Evolutionary conservation across 2,329 filamentous ascomycete species (phyloP).

Genomic region (Xylariaceae sp.): DNA sequence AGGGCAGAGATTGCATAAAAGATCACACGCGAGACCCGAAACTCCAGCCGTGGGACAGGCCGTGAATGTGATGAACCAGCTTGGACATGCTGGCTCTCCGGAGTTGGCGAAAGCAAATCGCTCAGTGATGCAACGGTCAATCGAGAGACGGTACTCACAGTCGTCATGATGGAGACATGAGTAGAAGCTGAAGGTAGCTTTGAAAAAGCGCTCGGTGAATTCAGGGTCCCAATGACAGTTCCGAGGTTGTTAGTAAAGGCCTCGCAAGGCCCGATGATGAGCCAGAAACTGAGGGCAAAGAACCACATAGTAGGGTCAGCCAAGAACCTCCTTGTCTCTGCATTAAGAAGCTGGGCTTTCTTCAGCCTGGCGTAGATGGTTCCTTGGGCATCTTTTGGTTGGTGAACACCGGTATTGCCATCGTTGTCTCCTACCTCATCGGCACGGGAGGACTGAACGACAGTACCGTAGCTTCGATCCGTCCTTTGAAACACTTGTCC

Average conservation of each 20-base stretch:
- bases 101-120: conserved; percentile 73
- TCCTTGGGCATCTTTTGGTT: conserved; percentile 33
- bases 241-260: conserved; percentile 97
- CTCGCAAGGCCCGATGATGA: conserved; percentile 92
- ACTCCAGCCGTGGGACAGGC: conserved; percentile 35
- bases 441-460: conserved; percentile 39
- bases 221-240: conserved; percentile 84
- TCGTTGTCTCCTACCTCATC: conserved; percentile 37
- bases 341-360: conserved; percentile 87
- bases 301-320: conserved; percentile 93
- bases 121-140: conserved; percentile 86
- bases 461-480: conserved; percentile 58
- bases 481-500: conserved; percentile 64
- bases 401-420: conserved; percentile 39
- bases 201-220: conserved; percentile 48
- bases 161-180: conserved; percentile 86
- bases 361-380: conserved; percentile 56
- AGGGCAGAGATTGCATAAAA: conserved; percentile 74
- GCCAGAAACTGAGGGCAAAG: conserved; percentile 82
- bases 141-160: conserved; percentile 85
- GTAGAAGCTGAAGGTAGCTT: conserved; percentile 63
- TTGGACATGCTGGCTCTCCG: conserved; percentile 54
- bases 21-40: conserved; percentile 68
- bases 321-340: conserved; percentile 80
- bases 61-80: conserved; percentile 33